Evolutionary conservation across 2,329 filamentous ascomycete species (phyloP).

Genomic region (Sarocladiaceae sp.): DNA sequence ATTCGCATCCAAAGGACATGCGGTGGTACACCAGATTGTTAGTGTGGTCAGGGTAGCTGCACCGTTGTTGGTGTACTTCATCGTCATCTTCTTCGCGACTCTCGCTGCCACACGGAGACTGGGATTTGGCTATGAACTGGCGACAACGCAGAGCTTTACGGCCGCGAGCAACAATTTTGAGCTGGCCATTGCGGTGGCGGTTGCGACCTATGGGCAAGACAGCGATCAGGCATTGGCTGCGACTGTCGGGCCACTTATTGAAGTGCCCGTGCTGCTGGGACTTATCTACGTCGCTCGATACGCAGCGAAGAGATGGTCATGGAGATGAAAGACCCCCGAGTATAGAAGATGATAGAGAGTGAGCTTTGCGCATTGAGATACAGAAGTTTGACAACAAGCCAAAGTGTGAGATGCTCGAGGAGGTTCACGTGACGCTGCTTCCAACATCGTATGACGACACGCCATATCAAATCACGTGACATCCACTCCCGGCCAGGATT

Average conservation of each 20-base stretch:
- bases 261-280: conserved; percentile 73
- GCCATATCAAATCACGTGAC: conserved; percentile 7
- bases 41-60: conserved; percentile 76
- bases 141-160: conserved; percentile 76
- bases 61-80: conserved; percentile 76
- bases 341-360: too few relatives aligned
- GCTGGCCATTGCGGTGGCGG: conserved; percentile 80
- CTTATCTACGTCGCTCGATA: conserved; percentile 69
- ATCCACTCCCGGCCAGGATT: conserved; percentile 9
- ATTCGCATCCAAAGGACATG: conserved; percentile 73
- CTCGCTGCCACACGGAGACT: conserved; percentile 54
- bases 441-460: conserved; percentile 7
- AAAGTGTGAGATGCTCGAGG: background rate
- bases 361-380: too few relatives aligned
- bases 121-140: conserved; percentile 68
- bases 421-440: background rate
- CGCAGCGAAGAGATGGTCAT: conserved; percentile 47
- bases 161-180: conserved; percentile 93
- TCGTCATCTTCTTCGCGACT: conserved; percentile 65
- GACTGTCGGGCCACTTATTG: conserved; percentile 79
- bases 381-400: background rate
- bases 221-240: conserved; percentile 76
- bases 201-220: conserved; percentile 70
- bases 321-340: conserved; percentile 33
- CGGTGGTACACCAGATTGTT: conserved; percentile 76